Evolutionary conservation across 1,284 basidiomycete species (phyloP), one percentile per base, ranked within the genome.

Genomic region (Cerrena zonata): DNA sequence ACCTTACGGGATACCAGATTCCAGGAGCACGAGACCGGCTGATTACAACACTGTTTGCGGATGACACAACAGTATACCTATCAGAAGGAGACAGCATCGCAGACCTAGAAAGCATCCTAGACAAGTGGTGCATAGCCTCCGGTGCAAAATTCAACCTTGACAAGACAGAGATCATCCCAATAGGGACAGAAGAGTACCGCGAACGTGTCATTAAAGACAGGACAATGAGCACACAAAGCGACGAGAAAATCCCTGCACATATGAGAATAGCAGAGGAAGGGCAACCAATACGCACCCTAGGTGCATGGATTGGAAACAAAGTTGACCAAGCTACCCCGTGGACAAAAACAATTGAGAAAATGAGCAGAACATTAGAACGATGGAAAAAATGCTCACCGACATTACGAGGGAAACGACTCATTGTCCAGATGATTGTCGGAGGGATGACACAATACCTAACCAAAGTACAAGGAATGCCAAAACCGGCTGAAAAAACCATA

Each of bases 151-250:
- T 72, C 50, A 72, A 73, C 52, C 53, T 57, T 0, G 44, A 47
- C 2, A 72, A 72, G 49, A 72, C 68, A 0, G 65, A 67, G 47
- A 59, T 69, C 0, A 59, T 73, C 4, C 70, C 67, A 0, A 58
- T 70, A 0, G 68, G 69, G 1, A 25, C 38, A 4, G 13, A 27
- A 7, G 45, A 47, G 24, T 58, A 55, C 56, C 21, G 60, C 3
- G 37, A 45, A 22, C 24, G 46, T 12, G 13, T 53, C 23, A 36
- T 0, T 39, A 19, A 4, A 42, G 50, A 18, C 18, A 19, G 2
- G 0, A 1, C 0, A 43, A 39, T 0, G 43, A 34, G 0, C 3
- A 0, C 38, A 13, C 13, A 53, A 30, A 36, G 5, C 11, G n/a
- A n/a, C n/a, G 21, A 49, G 30, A 45, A 49, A 50, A 1, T 39